Base-by-base conservation (phyloP, 179 eudicot species). In the Vitellaria paradoxa region DNA sequence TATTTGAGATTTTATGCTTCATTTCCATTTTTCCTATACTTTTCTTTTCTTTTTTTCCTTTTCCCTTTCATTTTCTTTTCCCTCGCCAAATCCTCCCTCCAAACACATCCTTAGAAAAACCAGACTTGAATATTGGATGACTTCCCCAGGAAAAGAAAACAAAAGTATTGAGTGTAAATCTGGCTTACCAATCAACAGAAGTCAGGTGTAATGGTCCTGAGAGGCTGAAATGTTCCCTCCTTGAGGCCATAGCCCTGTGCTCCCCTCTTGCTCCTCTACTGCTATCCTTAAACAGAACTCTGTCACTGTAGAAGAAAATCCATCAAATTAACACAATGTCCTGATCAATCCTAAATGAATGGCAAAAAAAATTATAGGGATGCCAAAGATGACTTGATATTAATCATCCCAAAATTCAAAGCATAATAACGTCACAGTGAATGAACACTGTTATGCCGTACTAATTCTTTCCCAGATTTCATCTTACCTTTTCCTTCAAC, bases 171-270 rank as follows among this genome's bases (percentile, higher is more conserved):
- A 24, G 15, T 47, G 37, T 47, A 46, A 30, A 30, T 30, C 37
- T 30, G 37, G 37, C 89, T 84, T 83, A 94, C 98, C 98, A 94
- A 82, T 94, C 96, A 83, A 90, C 85, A 76, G 78, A 76, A 15
- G 87, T 84, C 11, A 91, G 87, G 71, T 89, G 86, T 73, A 79
- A 11, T 7, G 97, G 98, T 56, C 98, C 97, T 9, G 87, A 76
- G 18, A 77, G 73, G 56, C 68, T 15, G 69, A 94, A 94, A 62
- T 79, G 82, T 73, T 94, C 94, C 85, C 83, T 85, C 68, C 88
- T 87, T 26, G 82, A 71, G 7, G 85, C 83, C 74, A 79, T 77
- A 30, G 21, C 66, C 50, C 17, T 78, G 11, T 78, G 45, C 68
- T 52, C 72, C 42, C 46, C 42, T 52, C 64, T 53, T 60, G 66